Evolutionary conservation across 768 basidiomycete genomes (phyloP), one percentile per base, ranked within the genome.

Genomic region (Flagelloscypha sp.): DNA sequence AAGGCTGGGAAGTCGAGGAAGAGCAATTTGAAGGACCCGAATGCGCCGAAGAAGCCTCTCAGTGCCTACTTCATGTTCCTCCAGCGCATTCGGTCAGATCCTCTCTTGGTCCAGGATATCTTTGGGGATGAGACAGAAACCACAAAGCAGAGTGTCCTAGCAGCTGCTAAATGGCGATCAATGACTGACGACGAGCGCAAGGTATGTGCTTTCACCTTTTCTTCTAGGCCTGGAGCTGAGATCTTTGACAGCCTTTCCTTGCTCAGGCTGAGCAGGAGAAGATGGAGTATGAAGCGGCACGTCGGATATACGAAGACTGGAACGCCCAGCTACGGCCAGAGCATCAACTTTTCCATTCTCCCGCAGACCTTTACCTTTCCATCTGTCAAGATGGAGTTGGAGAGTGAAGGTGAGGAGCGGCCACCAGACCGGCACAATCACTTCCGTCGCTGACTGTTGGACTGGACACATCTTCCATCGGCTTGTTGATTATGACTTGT

Each of bases 1-100:
- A 89, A 88, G 59, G 84, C 86, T 11, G 92, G 92, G 43, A 90
- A 89, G 58, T 90, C 85, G 24, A 72, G 88, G 44, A 87, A 84
- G 71, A 83, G 83, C 46, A 95, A 95, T 55, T 84, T 95, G 61
- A 94, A 93, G 64, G 90, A 95, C 55, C 90, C 90, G 22, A 94
- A 95, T 52, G 92, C 89, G 6, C 92, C 92, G 3, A 93, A 90
- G 76, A 94, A 94, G 53, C 92, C 92, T 5, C 74, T 94, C 28
- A 83, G 79, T 53, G 89, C 92, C 0, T 95, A 94, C 52, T 94
- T 95, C 46, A 85, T 93, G 79, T 95, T 92, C 66, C 57, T 94
- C 45, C 89, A 92, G 55, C 76, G 81, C 29, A 95, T 95, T 47
- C 71, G 92, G 41, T 80, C 84, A 35, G 78, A 85, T 49, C 73